Evolutionary conservation across 164 flowering plant genomes (phyloP), one percentile per base, ranked within the genome.

Genomic region (Annona squamosa): DNA sequence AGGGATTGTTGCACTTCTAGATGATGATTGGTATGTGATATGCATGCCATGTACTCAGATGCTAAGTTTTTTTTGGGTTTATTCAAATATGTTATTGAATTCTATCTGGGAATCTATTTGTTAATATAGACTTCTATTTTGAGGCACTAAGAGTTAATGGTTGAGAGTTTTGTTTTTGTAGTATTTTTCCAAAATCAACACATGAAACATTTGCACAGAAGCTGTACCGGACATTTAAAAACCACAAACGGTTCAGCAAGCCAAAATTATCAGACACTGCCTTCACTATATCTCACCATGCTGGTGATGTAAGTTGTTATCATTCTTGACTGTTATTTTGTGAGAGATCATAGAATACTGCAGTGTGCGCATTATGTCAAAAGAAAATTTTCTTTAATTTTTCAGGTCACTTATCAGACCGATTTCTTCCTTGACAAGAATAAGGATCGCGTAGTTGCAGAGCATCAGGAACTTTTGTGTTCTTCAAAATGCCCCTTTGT

Each of bases 201-300:
- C 99, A 95, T 83, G 99, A 94, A 83, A 94, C 99, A 70, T 94
- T 94, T 86, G 88, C 99, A 65, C 98, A 94, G 83, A 94, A 92
- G 81, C 77, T 94, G 87, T 94, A 92, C 74, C 94, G 88, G 85
- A 92, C 99, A 63, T 94, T 92, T 73, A 80, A 87, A 75, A 89
- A 76, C 63, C 81, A 90, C 77, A 92, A 90, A 81, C 97, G 98
- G 17, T 94, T 94, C 83, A 85, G 76, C 87, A 95, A 93, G 90
- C 99, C 99, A 57, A 95, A 93, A 78, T 81, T 93, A 78, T 79
- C 98, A 13, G 92, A 86, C 26, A 88, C 91, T 46, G 99, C 92
- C 83, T 96, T 96, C 84, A 93, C 97, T 59, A 91, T 96, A 65
- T 82, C 86, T 73, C 99, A 96, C 77, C 93, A 93, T 83, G 99